Evolutionary conservation across 1,284 basidiomycete species (phyloP).

Genomic region (Golubevia pallescens): DNA sequence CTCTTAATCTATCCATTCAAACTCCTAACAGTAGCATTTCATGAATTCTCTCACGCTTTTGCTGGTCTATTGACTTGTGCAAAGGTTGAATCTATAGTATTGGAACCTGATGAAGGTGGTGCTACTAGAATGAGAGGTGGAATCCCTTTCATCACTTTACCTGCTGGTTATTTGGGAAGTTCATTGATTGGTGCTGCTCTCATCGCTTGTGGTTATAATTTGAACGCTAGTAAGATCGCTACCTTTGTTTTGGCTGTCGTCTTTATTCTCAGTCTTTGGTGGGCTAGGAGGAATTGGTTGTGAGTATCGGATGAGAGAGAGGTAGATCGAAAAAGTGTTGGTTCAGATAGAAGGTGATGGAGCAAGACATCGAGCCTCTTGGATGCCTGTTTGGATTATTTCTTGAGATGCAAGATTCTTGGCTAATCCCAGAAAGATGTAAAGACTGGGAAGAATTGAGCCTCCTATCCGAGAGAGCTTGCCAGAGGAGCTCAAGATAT

Average conservation of each 20-base stretch:
- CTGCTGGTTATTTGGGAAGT: constrained; percentile 78
- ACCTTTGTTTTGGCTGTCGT: constrained; percentile 80
- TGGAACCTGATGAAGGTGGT: constrained; percentile 80
- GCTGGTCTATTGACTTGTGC: constrained; percentile 81
- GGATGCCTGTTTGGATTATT: too few species aligned
- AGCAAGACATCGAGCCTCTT: too few species aligned
- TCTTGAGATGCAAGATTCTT: too few species aligned
- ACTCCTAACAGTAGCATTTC: constrained; percentile 31
- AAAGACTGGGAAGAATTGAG: too few species aligned
- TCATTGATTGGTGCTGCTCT: constrained; percentile 86
- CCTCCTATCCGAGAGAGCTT: too few species aligned
- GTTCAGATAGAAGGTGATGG: too few species aligned
- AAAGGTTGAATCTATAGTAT: constrained; percentile 82
- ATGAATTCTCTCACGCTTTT: constrained; percentile 48
- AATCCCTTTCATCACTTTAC: constrained; percentile 78
- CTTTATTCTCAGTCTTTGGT: constrained; percentile 90
- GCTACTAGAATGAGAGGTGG: constrained; percentile 92
- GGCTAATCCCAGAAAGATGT: too few species aligned
- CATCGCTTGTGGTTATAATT: constrained; percentile 89
- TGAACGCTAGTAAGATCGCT: constrained; percentile 88
- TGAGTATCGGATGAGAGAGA: too few species aligned
- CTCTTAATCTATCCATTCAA: constrained; percentile 63
- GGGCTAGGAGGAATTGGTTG: constrained; percentile 79
- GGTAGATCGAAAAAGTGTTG: too few species aligned
- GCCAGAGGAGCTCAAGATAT: too few species aligned